Percentiles rank a stretch among this genome's conserved stretches.
Evolutionary conservation across 148 eudicot species (phyloP).

Genomic region (Persicaria maculosa): DNA sequence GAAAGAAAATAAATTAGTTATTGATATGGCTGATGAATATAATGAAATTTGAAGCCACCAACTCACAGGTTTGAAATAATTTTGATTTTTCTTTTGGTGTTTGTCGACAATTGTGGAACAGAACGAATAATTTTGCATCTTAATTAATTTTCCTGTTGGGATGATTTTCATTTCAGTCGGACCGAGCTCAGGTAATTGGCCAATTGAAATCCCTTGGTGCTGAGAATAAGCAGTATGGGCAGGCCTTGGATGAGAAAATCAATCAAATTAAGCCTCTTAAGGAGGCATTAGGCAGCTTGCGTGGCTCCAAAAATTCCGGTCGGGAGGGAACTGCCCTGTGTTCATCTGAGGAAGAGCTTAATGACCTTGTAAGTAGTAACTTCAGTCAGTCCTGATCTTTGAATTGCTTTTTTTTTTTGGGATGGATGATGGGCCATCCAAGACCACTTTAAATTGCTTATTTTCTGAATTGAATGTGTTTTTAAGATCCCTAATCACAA

Average conservation of each 20-base stretch:
- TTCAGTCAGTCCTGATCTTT: background rate
- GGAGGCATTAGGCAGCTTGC: constrained; percentile 70
- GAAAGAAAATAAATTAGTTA: background rate
- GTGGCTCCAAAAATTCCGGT: constrained; percentile 32
- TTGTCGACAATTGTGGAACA: background rate
- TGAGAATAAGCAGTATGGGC: constrained; percentile 47
- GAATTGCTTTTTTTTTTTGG: constrained; percentile 2
- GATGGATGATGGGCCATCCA: no score
- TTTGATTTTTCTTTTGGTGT: background rate
- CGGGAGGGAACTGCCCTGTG: constrained; percentile 51
- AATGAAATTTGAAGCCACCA: background rate
- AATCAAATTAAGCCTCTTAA: constrained; percentile 80
- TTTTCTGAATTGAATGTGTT: background rate
- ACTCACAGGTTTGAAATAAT: background rate
- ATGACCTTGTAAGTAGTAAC: constrained; percentile 45
- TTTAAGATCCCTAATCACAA: background rate
- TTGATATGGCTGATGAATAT: background rate
- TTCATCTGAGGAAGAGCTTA: constrained; percentile 83
- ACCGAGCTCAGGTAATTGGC: constrained; percentile 29
- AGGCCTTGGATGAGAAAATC: constrained; percentile 57
- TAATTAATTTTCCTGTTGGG: background rate
- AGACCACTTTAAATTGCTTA: background rate
- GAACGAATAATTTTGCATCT: background rate
- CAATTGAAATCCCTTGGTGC: constrained; percentile 36
- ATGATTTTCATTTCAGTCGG: constrained; percentile 34